phyloP scores from a whole-genome alignment of 2,329 filamentous ascomycete genomes.

The Aureobasidium sp. region DNA sequence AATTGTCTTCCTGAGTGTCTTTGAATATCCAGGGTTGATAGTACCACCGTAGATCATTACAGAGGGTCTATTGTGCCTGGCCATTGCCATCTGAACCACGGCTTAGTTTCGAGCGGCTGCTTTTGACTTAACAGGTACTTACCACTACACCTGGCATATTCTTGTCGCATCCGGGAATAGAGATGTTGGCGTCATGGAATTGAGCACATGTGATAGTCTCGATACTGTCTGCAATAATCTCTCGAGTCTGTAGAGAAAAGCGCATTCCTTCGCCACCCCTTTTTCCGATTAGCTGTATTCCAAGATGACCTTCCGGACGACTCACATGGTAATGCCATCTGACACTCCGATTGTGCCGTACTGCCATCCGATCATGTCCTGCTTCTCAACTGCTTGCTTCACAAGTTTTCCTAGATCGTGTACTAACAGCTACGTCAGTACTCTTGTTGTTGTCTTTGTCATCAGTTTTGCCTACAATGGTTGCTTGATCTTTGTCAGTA shows the following conservation, averaged over 20 bases:
- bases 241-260: constrained; percentile 85
- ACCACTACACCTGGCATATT: constrained; percentile 90
- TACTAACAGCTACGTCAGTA: constrained; percentile 40
- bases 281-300: neutral
- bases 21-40: constrained; percentile 78
- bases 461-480: constrained; percentile 34
- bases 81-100: constrained; percentile 61
- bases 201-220: constrained; percentile 98
- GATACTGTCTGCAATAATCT: constrained; percentile 95
- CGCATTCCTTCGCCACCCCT: constrained; percentile 96
- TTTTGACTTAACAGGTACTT: neutral
- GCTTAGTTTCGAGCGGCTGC: neutral
- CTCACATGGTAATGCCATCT: constrained; percentile 79
- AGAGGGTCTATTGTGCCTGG: constrained; percentile 82
- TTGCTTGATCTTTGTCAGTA: constrained; percentile 30
- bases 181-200: constrained; percentile 97
- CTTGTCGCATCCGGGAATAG: constrained; percentile 95
- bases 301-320: neutral
- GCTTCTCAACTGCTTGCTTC: constrained; percentile 69
- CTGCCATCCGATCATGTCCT: constrained; percentile 89
- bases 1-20: constrained; percentile 66
- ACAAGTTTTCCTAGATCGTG: constrained; percentile 81
- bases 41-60: constrained; percentile 94
- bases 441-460: no score
- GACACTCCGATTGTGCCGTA: constrained; percentile 88